These are phyloP conservation scores for Flaveria linearis DNA, from an alignment of 129 eudicot species.

Conservation along the genomic window DNA sequence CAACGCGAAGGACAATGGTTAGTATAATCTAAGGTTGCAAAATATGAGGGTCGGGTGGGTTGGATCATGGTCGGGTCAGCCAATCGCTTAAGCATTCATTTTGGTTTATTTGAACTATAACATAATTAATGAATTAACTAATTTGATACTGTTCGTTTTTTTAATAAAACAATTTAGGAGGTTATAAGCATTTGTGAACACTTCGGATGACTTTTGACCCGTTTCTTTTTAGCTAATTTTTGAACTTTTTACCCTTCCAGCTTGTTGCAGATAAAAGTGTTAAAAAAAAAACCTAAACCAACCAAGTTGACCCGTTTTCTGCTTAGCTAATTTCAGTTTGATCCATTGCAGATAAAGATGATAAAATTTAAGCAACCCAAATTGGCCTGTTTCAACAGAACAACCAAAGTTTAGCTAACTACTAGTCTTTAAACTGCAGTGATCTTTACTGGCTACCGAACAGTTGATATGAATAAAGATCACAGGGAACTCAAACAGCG, in stretches of 20 bases:
- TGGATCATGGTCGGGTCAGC: neutral
- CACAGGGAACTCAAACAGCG: conserved; percentile 56
- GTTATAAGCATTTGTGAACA: conserved; percentile 10
- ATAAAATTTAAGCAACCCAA: neutral
- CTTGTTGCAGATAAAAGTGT: neutral
- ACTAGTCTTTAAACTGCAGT: conserved; percentile 49
- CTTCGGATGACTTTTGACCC: neutral
- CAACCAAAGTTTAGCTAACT: neutral
- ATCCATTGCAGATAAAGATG: neutral
- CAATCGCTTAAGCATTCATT: neutral
- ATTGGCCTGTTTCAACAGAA: neutral
- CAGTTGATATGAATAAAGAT: conserved; percentile 51
- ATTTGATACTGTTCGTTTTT: neutral
- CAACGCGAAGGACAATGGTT: conserved; percentile 76
- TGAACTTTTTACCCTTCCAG: neutral
- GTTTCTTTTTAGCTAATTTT: neutral
- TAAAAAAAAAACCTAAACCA: neutral
- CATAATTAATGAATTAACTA: neutral
- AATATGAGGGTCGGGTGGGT: neutral
- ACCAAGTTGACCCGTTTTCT: neutral
- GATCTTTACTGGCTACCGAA: conserved; percentile 79
- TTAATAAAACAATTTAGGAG: neutral
- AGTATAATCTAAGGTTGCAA: conserved; percentile 27
- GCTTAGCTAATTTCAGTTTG: neutral
- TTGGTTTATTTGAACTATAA: neutral